A percentile compares a stretch with the other conserved stretches of the same genome.
phyloP scores from a whole-genome alignment of 2,329 filamentous ascomycete species.

The Phialophora chinensis region DNA sequence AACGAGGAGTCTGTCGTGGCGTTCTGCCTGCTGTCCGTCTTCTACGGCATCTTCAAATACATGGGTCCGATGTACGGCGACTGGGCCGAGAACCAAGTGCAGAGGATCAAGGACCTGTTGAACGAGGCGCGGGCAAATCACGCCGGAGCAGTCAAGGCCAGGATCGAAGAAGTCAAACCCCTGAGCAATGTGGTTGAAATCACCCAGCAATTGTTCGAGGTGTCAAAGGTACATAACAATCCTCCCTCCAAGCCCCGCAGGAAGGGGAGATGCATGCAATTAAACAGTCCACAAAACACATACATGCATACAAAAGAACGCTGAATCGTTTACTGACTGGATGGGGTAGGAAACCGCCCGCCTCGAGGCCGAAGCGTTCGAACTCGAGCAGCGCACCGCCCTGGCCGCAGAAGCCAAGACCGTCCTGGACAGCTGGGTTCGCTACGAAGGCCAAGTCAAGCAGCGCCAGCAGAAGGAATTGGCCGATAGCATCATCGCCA shows the following conservation, averaged over 20 bases:
- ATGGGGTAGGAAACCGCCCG: constrained; percentile 82
- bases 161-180: constrained; percentile 94
- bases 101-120: constrained; percentile 93
- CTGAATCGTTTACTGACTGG: neutral
- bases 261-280: no score
- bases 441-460: constrained; percentile 99
- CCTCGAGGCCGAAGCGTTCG: constrained; percentile 93
- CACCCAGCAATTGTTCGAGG: constrained; percentile 95
- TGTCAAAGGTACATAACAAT: constrained; percentile 79
- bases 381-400: constrained; percentile 95
- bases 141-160: constrained; percentile 90
- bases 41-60: constrained; percentile 90
- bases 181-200: constrained; percentile 93
- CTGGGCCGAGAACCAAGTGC: constrained; percentile 87
- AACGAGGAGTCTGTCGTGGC: constrained; percentile 98
- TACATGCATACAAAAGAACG: no score
- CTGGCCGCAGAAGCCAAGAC: constrained; percentile 90
- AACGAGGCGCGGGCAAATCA: constrained; percentile 94
- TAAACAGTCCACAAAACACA: no score
- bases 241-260: neutral
- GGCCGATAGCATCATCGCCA: constrained; percentile 88
- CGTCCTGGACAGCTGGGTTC: constrained; percentile 97
- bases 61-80: constrained; percentile 89
- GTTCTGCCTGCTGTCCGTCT: constrained; percentile 90
- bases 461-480: constrained; percentile 97